Base-by-base conservation (phyloP, 2,329 filamentous ascomycete genomes). In the Beauveria bassiana region DNA sequence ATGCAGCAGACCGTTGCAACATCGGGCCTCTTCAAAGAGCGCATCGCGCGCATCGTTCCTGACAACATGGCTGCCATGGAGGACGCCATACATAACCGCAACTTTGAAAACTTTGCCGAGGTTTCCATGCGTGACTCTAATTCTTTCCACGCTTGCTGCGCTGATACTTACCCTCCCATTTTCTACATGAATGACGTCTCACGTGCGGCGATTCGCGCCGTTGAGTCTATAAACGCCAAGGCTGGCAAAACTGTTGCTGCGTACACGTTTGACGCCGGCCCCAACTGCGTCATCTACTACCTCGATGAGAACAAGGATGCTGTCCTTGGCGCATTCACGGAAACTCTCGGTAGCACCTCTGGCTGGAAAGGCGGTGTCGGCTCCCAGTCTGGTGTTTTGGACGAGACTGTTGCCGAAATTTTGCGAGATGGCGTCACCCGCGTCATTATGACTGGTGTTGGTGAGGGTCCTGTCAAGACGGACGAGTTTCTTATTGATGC, bases 101-200 rank as follows among this genome's bases (percentile, higher is more conserved):
- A 99, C 77, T 99, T 99, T 77, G 84, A 86, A 68, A 79, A 83
- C 22, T 99, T 99, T 71, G 95, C 89, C 26, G 86, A 90, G 72
- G 83, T 97, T 64, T 96, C 95, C 18, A 99, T 97, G 93, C 88
- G 87, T 74, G 95, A 99, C 73, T 96, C 90, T 72, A 99, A 99
- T 79, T 91, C 87, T 63, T 99, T 99, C 86, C 95, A 99, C 75
- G 91, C 95, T 43, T 91, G 88, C 62, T 98, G 95, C 74, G 80
- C 96, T 68, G 95, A 99, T 73, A 98, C 95, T 1, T 92, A 91
- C 77, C 95, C 96, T 50, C 95, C 96, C 20, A 99, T 99, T 72
- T 97, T 96, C 77, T 99, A 99, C 81, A 87, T 99, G 82, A 99
- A 97, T 77, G 95, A 99, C 72, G 87, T 93, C 18, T 93, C 89